These are phyloP conservation scores for Heimioporus sp. DNA, from an alignment of 768 basidiomycete genomes.

Conservation along the genomic window DNA sequence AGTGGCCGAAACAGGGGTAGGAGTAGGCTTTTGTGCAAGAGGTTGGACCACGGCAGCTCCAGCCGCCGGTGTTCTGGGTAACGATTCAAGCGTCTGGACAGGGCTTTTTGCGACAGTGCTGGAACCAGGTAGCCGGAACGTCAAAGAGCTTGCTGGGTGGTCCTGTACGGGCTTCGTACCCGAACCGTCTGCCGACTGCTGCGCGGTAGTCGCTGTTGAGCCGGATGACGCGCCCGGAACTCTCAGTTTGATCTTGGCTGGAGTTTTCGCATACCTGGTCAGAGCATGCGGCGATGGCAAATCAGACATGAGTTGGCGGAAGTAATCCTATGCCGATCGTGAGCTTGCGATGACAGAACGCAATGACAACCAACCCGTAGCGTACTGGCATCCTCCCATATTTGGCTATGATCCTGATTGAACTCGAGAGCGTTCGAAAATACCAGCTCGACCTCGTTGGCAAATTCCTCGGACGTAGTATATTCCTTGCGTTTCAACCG, in stretches of 20 bases:
- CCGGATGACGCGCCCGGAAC: slow-evolving; percentile 41
- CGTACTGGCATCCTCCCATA: slow-evolving; percentile 74
- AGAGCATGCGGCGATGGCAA: slow-evolving; percentile 67
- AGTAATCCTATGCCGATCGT: slow-evolving; percentile 53
- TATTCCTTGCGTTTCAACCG: slow-evolving; percentile 82
- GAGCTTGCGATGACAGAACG: slow-evolving; percentile 5
- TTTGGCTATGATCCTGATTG: slow-evolving; percentile 81
- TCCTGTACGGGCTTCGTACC: slow-evolving; percentile 17
- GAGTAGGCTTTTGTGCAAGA: slow-evolving; percentile 26
- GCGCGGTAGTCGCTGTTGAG: slow-evolving; percentile 7
- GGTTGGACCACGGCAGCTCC: slow-evolving; percentile 13
- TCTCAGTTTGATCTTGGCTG: slow-evolving; percentile 72
- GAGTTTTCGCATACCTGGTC: slow-evolving; percentile 56
- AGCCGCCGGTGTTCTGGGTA: slow-evolving; percentile 19
- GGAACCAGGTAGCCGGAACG: slow-evolving; percentile 24
- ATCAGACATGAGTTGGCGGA: slow-evolving; percentile 75
- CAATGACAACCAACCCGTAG: slow-evolving; percentile 51
- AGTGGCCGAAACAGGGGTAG: slow-evolving; percentile 24
- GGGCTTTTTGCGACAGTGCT: slow-evolving; percentile 18
- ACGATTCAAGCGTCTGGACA: slow-evolving; percentile 17
- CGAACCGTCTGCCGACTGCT: slow-evolving; percentile 13
- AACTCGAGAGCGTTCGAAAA: slow-evolving; percentile 88
- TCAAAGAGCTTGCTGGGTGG: slow-evolving; percentile 14
- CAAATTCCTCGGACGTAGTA: slow-evolving; percentile 61
- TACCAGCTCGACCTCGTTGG: slow-evolving; percentile 84